Evolutionary conservation across 768 basidiomycete genomes (phyloP), one percentile per base, ranked within the genome.

Genomic region (Xerocomus brunneocitrinus): DNA sequence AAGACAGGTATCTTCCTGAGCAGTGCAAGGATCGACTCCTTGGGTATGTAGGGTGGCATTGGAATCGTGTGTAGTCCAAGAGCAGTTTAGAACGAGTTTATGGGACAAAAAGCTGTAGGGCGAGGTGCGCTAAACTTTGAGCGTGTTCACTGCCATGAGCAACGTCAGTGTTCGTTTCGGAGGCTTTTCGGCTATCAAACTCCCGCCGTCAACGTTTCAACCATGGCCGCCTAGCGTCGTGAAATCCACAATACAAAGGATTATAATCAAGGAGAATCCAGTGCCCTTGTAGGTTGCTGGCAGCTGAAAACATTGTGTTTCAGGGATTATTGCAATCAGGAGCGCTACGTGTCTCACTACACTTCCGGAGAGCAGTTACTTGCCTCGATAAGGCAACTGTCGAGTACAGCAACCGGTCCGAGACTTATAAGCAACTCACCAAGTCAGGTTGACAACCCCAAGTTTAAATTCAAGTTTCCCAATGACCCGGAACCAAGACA

Each of bases 1-100:
- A 55, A 54, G 3, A 30, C 8, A 27, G 55, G 53, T 54, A 67
- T 54, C 28, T 51, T 65, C 7, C 58, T 19, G 25, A 67, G 50
- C 3, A 55, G 38, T 9, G 44, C 38, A 25, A 40, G 8, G 22
- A 32, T 10, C 40, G 7, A 19, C 10, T 59, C 43, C 47, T 41
- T 46, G 41, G 43, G 48, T 34, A 49, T 46, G 44, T 46, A 38
- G 38, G 46, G 44, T 16, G 52, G 40, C 63, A 66, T 66, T 14
- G 42, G 3, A 16, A 13, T 40, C 27, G 19, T 16, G 49, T 28
- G 27, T 34, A 22, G 36, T 22, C 16, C 8, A 36, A 36, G 36
- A 34, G 32, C 10, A 1, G 32, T 13, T 34, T 13, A 7, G 36
- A n/a, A 36, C 16, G 36, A 36, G 36, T 8, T 36, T 36, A 16